Conservation (phyloP, 1,284 basidiomycete genomes). For the Bondarzewia mesenterica region DNA sequence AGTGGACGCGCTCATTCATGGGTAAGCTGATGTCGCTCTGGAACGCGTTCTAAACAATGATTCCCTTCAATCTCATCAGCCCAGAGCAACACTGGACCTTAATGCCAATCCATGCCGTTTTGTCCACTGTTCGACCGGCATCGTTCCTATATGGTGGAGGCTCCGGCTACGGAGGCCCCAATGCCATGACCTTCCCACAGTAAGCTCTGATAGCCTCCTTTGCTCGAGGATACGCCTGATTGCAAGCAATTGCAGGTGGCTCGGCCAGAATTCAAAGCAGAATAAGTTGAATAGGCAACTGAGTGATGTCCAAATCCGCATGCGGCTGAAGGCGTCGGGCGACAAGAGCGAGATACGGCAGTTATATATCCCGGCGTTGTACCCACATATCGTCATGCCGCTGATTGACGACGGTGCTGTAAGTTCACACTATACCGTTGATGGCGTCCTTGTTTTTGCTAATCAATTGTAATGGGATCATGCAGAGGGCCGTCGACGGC, state of each 20-base stretch:
- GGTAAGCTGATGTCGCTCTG: conserved; percentile 34
- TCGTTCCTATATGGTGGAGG: conserved; percentile 73
- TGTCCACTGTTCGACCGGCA: conserved; percentile 83
- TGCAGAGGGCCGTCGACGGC: conserved; percentile 71
- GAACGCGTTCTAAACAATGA: background rate
- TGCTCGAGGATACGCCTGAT: background rate
- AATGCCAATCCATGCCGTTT: conserved; percentile 90
- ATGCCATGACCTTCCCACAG: conserved; percentile 75
- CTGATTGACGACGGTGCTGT: conserved; percentile 66
- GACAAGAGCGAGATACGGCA: conserved; percentile 86
- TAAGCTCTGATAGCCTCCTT: conserved; percentile 29
- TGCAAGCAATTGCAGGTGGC: conserved; percentile 70
- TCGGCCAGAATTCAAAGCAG: conserved; percentile 95
- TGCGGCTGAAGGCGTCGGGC: conserved; percentile 90
- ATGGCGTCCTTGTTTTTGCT: background rate
- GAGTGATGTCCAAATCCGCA: conserved; percentile 88
- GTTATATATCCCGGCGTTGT: conserved; percentile 83
- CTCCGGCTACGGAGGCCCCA: conserved; percentile 59
- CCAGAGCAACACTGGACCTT: conserved; percentile 94
- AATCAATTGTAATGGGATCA: background rate
- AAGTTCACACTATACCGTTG: too few relatives aligned
- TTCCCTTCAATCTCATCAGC: conserved; percentile 30
- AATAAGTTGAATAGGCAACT: conserved; percentile 76
- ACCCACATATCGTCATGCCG: conserved; percentile 73
- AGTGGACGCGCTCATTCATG: conserved; percentile 92